Percentiles rank a stretch among this genome's conserved stretches.
Evolutionary conservation across 2,329 filamentous ascomycete genomes (phyloP).

Genomic region (Plenodomus tracheiphilus): DNA sequence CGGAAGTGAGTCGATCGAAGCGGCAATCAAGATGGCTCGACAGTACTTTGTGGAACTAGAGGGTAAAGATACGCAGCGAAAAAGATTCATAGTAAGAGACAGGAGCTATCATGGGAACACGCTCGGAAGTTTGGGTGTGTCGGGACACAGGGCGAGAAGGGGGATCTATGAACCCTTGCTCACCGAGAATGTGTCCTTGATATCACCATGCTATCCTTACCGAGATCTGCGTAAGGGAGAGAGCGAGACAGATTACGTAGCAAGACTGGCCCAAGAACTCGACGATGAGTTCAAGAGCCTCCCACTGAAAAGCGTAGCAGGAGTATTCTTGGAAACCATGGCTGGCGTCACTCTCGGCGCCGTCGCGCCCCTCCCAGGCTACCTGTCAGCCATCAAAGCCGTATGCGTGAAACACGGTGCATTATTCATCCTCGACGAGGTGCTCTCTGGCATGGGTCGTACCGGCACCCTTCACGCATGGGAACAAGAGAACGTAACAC

Average conservation of each 20-base stretch:
- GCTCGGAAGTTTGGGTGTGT: slow-evolving; percentile 64
- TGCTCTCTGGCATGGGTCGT: slow-evolving; percentile 68
- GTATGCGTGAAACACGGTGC: slow-evolving; percentile 72
- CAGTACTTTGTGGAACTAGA: slow-evolving; percentile 65
- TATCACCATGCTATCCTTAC: slow-evolving; percentile 69
- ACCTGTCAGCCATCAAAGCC: slow-evolving; percentile 66
- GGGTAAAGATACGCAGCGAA: slow-evolving; percentile 55
- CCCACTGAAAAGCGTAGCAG: slow-evolving; percentile 67
- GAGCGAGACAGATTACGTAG: slow-evolving; percentile 61
- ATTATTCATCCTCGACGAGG: slow-evolving; percentile 74
- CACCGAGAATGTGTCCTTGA: slow-evolving; percentile 58
- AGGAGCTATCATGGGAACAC: slow-evolving; percentile 73
- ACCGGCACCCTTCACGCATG: slow-evolving; percentile 63
- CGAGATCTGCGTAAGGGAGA: slow-evolving; percentile 58
- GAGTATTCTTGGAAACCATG: slow-evolving; percentile 72
- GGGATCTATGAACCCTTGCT: slow-evolving; percentile 65
- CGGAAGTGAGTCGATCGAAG: slow-evolving; percentile 69
- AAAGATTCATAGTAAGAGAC: slow-evolving; percentile 64
- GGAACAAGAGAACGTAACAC: slow-evolving; percentile 59
- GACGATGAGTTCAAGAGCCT: slow-evolving; percentile 66
- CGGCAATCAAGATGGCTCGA: slow-evolving; percentile 65
- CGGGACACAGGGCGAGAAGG: slow-evolving; percentile 63
- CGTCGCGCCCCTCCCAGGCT: slow-evolving; percentile 66
- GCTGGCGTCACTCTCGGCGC: slow-evolving; percentile 71
- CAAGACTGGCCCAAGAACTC: slow-evolving; percentile 63